These are phyloP conservation scores for Acanthamoeba culbertsoni DNA, from an alignment of 208 protist genomes.

Conservation along the genomic window DNA sequence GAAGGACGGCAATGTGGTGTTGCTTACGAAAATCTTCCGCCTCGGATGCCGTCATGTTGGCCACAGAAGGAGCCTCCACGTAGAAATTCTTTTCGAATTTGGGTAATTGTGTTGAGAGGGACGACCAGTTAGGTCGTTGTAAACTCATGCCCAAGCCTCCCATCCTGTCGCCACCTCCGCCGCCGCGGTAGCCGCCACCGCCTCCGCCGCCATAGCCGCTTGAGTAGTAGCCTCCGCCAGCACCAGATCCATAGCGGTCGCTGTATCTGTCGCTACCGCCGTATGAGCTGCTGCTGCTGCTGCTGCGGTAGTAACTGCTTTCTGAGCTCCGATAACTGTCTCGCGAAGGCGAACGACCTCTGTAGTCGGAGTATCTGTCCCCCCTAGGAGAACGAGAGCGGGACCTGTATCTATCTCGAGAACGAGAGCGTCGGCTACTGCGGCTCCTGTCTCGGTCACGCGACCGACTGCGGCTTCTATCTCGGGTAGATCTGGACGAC, in stretches of 20 bases:
- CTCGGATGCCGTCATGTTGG: slow-evolving; percentile 71
- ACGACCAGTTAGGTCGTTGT: neutral
- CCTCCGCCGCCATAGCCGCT: neutral
- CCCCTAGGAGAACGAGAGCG: neutral
- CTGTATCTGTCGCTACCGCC: neutral
- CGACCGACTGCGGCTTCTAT: neutral
- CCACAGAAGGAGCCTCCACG: slow-evolving; percentile 74
- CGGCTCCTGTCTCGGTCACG: neutral
- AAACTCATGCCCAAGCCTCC: neutral
- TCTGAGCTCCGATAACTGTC: neutral
- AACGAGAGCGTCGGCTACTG: neutral
- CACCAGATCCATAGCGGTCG: neutral
- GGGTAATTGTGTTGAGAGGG: neutral
- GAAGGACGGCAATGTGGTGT: slow-evolving; percentile 71
- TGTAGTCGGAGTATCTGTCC: neutral
- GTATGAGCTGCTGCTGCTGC: slow-evolving; percentile 4
- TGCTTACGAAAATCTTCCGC: neutral
- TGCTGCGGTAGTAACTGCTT: neutral
- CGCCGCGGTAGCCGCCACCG: neutral
- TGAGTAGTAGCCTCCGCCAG: neutral
- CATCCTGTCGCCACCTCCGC: neutral
- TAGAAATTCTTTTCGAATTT: slow-evolving; percentile 81
- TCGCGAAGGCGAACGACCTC: neutral
- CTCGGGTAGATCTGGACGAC: neutral
- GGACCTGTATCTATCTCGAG: neutral